These are phyloP conservation scores for Trichothecium sympodiale DNA, from an alignment of 2,329 filamentous ascomycete species.

Conservation along the genomic window DNA sequence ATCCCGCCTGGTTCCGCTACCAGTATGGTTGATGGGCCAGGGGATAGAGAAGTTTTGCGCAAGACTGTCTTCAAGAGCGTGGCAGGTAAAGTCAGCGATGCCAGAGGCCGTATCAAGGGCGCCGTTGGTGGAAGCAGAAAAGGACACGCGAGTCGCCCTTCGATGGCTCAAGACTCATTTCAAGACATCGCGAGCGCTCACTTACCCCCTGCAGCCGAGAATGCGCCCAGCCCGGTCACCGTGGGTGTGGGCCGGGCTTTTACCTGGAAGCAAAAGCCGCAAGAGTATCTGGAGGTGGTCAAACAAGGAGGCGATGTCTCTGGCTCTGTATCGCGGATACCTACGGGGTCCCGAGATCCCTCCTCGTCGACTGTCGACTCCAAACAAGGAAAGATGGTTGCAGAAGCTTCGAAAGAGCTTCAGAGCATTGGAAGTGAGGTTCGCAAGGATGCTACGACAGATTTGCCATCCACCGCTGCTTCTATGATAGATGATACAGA, in stretches of 20 bases:
- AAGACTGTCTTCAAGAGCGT: slow-evolving; percentile 69
- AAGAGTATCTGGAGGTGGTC: slow-evolving; percentile 40
- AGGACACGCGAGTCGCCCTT: slow-evolving; percentile 42
- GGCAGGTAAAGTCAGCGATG: slow-evolving; percentile 67
- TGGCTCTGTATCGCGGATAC: slow-evolving; percentile 4
- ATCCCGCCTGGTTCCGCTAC: slow-evolving; percentile 32
- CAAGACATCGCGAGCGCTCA: slow-evolving; percentile 22
- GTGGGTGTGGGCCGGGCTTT: slow-evolving; percentile 33
- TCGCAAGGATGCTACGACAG: slow-evolving; percentile 29
- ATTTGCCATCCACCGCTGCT: slow-evolving; percentile 41
- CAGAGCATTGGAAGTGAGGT: slow-evolving; percentile 26
- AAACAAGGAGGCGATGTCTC: slow-evolving; percentile 14
- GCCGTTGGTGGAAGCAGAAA: slow-evolving; percentile 56
- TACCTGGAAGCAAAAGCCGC: slow-evolving; percentile 53
- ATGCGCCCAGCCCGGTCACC: slow-evolving; percentile 3
- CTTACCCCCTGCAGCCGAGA: not conserved
- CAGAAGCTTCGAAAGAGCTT: slow-evolving; percentile 14
- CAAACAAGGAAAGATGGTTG: slow-evolving; percentile 5
- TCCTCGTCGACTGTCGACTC: slow-evolving; percentile 16
- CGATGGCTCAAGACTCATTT: slow-evolving; percentile 31
- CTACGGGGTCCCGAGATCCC: slow-evolving; percentile 13
- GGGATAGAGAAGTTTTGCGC: slow-evolving; percentile 47
- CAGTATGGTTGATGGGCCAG: slow-evolving; percentile 34
- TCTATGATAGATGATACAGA: slow-evolving; percentile 50
- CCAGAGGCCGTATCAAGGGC: slow-evolving; percentile 75